Evolutionary conservation across 2,329 filamentous ascomycete genomes (phyloP).

Genomic region (Thelonectria blattea): DNA sequence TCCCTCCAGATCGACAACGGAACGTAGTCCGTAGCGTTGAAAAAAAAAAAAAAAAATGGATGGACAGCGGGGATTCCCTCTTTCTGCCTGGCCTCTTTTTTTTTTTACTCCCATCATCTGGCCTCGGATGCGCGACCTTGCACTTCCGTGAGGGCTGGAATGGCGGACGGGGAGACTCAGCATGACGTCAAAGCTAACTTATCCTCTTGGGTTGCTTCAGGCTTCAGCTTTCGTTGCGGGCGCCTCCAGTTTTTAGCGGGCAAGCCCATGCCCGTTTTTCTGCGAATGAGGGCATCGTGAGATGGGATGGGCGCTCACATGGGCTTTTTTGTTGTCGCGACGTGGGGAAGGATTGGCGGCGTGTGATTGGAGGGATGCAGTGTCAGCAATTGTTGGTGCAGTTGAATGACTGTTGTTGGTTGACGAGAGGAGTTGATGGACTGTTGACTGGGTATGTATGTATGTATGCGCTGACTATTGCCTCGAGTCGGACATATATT

Average conservation of each 20-base stretch:
- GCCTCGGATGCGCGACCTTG: not conserved
- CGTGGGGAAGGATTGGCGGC: slow-evolving; percentile 5
- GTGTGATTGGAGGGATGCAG: slow-evolving; percentile 2
- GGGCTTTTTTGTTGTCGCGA: slow-evolving; percentile 1
- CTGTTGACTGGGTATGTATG: too few relatives aligned
- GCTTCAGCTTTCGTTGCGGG: not conserved
- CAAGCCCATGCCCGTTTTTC: not conserved
- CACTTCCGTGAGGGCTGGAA: not conserved
- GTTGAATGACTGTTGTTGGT: too few relatives aligned
- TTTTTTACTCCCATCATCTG: not conserved
- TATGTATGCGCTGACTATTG: too few relatives aligned
- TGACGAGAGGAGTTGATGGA: too few relatives aligned
- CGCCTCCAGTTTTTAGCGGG: not conserved
- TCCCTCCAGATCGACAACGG: not conserved
- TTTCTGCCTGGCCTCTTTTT: not conserved
- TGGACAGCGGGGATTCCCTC: not conserved
- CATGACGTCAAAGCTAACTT: not conserved
- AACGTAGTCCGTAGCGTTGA: not conserved
- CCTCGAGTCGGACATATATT: too few relatives aligned
- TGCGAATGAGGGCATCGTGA: not conserved
- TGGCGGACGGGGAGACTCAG: not conserved
- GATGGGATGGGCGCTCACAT: slow-evolving; percentile 18
- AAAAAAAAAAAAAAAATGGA: too few relatives aligned
- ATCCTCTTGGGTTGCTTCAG: not conserved
- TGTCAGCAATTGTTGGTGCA: not conserved